Percentiles rank a stretch among this genome's conserved stretches.
Evolutionary conservation across 192 early-diverging fungal species (phyloP).

Genomic region (Kappamyces sp.): DNA sequence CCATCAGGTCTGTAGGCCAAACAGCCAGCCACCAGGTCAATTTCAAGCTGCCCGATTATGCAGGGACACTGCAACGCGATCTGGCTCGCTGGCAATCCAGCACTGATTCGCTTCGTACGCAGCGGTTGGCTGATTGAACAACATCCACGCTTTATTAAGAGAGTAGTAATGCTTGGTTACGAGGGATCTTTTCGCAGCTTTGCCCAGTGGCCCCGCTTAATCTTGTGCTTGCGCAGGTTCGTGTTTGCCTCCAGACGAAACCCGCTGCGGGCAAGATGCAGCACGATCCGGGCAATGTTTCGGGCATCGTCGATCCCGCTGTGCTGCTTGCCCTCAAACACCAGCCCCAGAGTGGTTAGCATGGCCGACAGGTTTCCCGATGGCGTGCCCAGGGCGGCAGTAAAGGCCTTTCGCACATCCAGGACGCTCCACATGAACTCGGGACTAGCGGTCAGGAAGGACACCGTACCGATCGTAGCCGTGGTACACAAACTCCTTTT

Average conservation of each 20-base stretch:
- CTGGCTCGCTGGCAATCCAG: too few species aligned
- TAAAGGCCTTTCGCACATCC: constrained; percentile 58
- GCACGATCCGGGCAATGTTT: constrained; percentile 69
- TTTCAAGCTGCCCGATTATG: too few species aligned
- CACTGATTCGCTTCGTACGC: too few species aligned
- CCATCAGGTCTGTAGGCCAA: too few species aligned
- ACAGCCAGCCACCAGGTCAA: too few species aligned
- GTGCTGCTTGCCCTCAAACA: constrained; percentile 70
- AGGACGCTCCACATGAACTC: constrained; percentile 59
- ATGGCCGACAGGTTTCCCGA: constrained; percentile 56
- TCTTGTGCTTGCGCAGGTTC: constrained; percentile 9
- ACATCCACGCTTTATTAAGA: too few species aligned
- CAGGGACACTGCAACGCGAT: too few species aligned
- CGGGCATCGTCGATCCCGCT: constrained; percentile 76
- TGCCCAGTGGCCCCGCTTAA: constrained; percentile 1
- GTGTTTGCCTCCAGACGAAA: constrained; percentile 27
- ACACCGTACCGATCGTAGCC: too few species aligned
- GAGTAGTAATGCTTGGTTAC: too few species aligned
- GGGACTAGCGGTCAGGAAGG: constrained; percentile 37
- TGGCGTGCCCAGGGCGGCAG: constrained; percentile 39
- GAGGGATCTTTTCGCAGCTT: not conserved
- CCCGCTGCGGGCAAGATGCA: constrained; percentile 46
- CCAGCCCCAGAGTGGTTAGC: constrained; percentile 53
- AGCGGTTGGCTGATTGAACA: too few species aligned
- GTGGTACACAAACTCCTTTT: constrained; percentile 62